These are phyloP conservation scores for Cardamine occulta DNA, from an alignment of 345 rosid species.

Conservation along the genomic window DNA sequence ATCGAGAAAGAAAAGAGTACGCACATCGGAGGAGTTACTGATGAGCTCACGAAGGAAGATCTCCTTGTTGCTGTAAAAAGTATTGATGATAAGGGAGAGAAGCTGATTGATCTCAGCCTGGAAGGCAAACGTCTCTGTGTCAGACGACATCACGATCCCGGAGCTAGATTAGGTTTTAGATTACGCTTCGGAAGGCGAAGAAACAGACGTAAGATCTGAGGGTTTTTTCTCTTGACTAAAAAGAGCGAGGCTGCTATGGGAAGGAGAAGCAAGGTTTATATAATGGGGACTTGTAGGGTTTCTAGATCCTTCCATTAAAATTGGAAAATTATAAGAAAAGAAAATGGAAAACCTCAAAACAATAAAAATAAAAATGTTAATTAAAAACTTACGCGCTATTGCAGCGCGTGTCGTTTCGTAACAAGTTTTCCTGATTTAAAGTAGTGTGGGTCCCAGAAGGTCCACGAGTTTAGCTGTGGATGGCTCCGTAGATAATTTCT, in stretches of 20 bases:
- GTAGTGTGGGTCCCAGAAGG: constrained; percentile 14
- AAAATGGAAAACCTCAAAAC: background rate
- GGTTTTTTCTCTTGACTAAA: background rate
- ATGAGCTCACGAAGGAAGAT: constrained; percentile 75
- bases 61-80: constrained; percentile 75
- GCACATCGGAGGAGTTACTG: constrained; percentile 75
- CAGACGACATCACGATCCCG: constrained; percentile 42
- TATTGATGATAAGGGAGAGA: constrained; percentile 67
- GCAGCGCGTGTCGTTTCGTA: constrained; percentile 11
- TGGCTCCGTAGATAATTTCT: constrained; percentile 18
- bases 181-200: background rate
- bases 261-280: constrained; percentile 12
- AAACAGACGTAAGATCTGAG: background rate
- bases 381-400: background rate
- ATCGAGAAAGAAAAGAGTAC: constrained; percentile 5
- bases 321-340: background rate
- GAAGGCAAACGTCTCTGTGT: constrained; percentile 68
- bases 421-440: background rate
- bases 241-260: background rate
- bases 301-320: constrained; percentile 32
- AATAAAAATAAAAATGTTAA: background rate
- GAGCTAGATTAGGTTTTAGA: background rate
- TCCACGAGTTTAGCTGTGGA: constrained; percentile 13
- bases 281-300: constrained; percentile 25
- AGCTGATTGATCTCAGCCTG: constrained; percentile 84